Base-by-base conservation (phyloP, 257 asterid genomes). In the Craterostigma plantagineum region DNA sequence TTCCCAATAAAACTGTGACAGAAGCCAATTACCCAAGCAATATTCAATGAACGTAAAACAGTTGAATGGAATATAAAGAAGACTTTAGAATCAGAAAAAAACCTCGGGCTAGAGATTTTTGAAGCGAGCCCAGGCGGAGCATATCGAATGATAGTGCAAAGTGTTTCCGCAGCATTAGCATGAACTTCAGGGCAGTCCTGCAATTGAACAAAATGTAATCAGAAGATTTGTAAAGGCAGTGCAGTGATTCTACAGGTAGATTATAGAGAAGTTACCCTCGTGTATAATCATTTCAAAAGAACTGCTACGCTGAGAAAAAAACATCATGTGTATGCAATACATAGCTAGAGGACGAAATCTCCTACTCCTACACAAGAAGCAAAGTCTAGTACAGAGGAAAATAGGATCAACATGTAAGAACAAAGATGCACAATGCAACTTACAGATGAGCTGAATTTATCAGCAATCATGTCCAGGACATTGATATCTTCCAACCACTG, bases 111-210 rank as follows among this genome's bases (percentile, higher is more conserved):
- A 52, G 90, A 73, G 51, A 86, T 63, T 61, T 73, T 78, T n/a
- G 79, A 58, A 42, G 77, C 64, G 51, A 81, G 59, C 55, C 70
- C 80, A 14, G 82, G 85, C 6, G 97, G 87, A 38, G 93, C 85
- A 66, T 62, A 75, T 58, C 92, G 67, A 52, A 73, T 69, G 52
- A 69, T 69, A 6, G 92, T 78, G 59, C 90, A 81, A 44, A 86
- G 79, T 34, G 75, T 85, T 71, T 81, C 92, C 58, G 95, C 90
- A 30, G 97, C 93, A 82, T 86, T 82, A 62, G 82, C 72, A 76
- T 81, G 97, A 68, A 78, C 90, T 67, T 78, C 85, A 33, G 93
- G 82, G 55, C 65, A 76, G 61, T 86, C 93, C 97, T 86, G 82
- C 60, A 66, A 62, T 5, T 10, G 11, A 5, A 5, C 14, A 42